Evolutionary conservation across 345 rosid genomes (phyloP), one percentile per base, ranked within the genome.

Genomic region (Anacardium occidentale): DNA sequence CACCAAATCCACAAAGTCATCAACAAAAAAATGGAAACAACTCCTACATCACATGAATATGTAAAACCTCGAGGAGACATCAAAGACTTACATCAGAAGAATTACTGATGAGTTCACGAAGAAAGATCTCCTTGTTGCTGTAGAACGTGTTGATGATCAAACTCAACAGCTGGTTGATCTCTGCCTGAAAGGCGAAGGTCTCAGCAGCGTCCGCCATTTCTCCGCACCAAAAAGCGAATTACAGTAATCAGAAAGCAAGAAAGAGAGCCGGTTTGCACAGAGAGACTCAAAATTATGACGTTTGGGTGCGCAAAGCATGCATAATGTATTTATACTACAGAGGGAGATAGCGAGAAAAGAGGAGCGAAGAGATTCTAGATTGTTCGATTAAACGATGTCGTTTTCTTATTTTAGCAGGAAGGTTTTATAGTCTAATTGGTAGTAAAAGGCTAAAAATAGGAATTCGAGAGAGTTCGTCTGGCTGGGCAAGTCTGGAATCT

Each of bases 111-210:
- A 89, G 79, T 58, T 89, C 93, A 22, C 93, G 93, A 50, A 87
- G 88, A 82, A 89, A 89, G 47, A 93, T 93, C 86, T 90, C 97
- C 63, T 91, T 93, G 87, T 93, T 93, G 82, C 96, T 91, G 82
- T 93, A 89, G 82, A 93, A 93, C 48, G 97, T 93, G 63, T 93
- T 93, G 83, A 93, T 93, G 78, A 93, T 93, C 83, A 91, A 77
- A 75, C 93, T 87, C 44, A 89, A 70, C 24, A 91, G 89, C 84
- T 93, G 97, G 79, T 93, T 93, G 70, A 93, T 93, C 87, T 93
- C 95, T 0, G 98, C 97, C 67, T 93, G 98, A 75, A 93, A 93
- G 0, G 98, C 97, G 42, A 93, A 93, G 34, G 97, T 91, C 89
- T 94, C 98, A 0, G 32, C 32, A 29, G 84, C 88, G 2, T 93